Conservation (phyloP, 2,329 filamentous ascomycete species). For the Verticillium nubilum region DNA sequence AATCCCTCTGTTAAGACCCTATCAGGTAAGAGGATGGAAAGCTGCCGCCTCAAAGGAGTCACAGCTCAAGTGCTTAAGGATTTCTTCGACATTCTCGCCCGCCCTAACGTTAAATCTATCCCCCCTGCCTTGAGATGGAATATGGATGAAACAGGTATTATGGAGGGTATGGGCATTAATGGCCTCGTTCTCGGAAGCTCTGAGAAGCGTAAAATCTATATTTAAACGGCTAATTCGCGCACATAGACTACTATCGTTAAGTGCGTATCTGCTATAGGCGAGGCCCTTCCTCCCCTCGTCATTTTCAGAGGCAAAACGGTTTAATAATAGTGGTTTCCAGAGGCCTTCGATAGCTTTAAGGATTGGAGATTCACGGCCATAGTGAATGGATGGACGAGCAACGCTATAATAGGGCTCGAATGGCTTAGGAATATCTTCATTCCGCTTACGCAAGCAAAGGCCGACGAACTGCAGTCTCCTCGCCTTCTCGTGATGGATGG, state of each 20-base stretch:
- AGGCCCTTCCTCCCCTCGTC: slow-evolving; percentile 12
- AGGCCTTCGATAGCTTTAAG: slow-evolving; percentile 1
- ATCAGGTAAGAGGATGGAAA: background rate
- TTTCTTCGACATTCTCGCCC: background rate
- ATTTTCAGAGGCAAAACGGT: slow-evolving; percentile 16
- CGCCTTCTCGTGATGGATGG: background rate
- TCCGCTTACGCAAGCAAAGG: slow-evolving; percentile 3
- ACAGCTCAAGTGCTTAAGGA: background rate
- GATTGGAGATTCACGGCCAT: slow-evolving; percentile 12
- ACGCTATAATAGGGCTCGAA: slow-evolving; percentile 11
- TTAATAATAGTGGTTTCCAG: slow-evolving; percentile 13
- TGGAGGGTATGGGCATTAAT: no score
- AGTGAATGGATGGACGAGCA: slow-evolving; percentile 15
- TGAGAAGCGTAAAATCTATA: no score
- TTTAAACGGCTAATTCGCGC: no score
- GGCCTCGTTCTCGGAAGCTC: no score
- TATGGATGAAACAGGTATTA: slow-evolving; percentile 11
- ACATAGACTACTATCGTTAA: no score
- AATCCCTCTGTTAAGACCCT: slow-evolving; percentile 1
- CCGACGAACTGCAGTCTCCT: background rate
- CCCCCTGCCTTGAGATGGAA: background rate
- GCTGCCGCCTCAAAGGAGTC: background rate
- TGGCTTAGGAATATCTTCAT: slow-evolving; percentile 15
- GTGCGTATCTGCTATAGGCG: no score
- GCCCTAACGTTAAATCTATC: background rate